Base-by-base conservation (phyloP, 2,329 filamentous ascomycete species). In the Calonectria ilicicola region DNA sequence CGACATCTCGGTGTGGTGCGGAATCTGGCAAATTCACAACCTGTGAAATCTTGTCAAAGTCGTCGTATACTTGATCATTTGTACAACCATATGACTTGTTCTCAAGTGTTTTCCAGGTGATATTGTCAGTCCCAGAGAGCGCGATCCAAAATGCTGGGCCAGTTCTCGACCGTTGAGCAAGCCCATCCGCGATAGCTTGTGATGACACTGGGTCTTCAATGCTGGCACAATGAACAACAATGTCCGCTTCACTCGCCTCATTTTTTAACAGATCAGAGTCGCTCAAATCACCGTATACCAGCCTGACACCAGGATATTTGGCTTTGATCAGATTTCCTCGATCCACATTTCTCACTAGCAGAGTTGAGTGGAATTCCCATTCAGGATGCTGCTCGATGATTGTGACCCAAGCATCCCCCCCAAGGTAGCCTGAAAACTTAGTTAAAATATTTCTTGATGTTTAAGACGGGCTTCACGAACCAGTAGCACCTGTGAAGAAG, bases 141-240 rank as follows among this genome's bases (percentile, higher is more conserved):
- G 10, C 27, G 17, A 66, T 56, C 32, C 49, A 42, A 21, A 40
- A 66, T 44, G 23, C 49, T 3, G 46, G 35, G 5, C 35, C 46
- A 40, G 21, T 44, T 44, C 64, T 27, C 17, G 65, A 67, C 21
- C 53, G 21, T 40, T 38, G 10, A 15, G 53, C 53, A 12, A 71
- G 35, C 8, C 65, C 69, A n/a, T 67, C 69, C 14, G 65, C 69
- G 15, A 68, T 68, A 3, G 64, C 64, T 26, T 64, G 67, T 15
- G 69, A 65, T 4, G 69, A 65, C 14, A 12, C 69, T 7, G 49
- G 42, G 14, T 71, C 64, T 23, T 71, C 69, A 27, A 65, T 67
- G 38, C 53, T 68, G 2, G 69, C 69, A 32, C 49, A 71, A 6
- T 71, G 69, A 10, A 56, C 42, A 19, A 51, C 49, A 15, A 71